Percentiles rank a stretch among this genome's conserved stretches.
Conservation (phyloP, 73 alveolate genomes). For the Stentor roeselii region DNA sequence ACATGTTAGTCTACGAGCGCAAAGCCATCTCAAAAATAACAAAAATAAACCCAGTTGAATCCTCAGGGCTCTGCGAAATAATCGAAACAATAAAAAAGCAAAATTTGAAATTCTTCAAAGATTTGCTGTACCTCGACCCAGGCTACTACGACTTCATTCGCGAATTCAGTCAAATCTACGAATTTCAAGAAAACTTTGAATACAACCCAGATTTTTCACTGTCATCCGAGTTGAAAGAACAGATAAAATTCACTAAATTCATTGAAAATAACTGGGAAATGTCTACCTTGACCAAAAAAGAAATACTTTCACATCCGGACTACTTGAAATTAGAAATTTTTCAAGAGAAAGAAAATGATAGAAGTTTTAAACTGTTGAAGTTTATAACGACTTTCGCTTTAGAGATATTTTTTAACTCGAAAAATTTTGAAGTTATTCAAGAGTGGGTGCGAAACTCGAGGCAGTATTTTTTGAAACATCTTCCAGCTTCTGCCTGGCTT, state of each 20-base stretch:
- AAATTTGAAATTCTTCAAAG: constrained; percentile 20
- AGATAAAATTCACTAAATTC: neutral
- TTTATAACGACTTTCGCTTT: neutral
- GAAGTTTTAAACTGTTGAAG: neutral
- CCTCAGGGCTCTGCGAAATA: too few species aligned
- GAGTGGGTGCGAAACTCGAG: neutral
- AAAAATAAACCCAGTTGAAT: too few species aligned
- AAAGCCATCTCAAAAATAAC: too few species aligned
- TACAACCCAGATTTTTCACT: neutral
- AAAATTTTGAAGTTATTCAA: neutral
- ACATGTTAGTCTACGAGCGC: constrained; percentile 91
- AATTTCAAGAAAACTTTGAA: neutral
- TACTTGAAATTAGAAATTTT: neutral
- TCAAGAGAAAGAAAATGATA: neutral
- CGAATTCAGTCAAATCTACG: neutral
- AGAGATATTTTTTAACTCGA: neutral
- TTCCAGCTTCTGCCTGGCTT: constrained; percentile 6
- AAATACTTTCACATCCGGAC: neutral
- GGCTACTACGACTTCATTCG: neutral
- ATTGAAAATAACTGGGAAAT: neutral
- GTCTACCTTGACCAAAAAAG: neutral
- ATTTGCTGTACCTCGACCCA: constrained; percentile 15
- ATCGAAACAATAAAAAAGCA: neutral
- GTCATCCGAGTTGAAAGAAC: neutral
- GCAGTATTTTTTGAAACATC: too few species aligned